A percentile compares a stretch with the other conserved stretches of the same genome.
phyloP scores from a whole-genome alignment of 164 flowering plant species.

The Liriodendron chinense region DNA sequence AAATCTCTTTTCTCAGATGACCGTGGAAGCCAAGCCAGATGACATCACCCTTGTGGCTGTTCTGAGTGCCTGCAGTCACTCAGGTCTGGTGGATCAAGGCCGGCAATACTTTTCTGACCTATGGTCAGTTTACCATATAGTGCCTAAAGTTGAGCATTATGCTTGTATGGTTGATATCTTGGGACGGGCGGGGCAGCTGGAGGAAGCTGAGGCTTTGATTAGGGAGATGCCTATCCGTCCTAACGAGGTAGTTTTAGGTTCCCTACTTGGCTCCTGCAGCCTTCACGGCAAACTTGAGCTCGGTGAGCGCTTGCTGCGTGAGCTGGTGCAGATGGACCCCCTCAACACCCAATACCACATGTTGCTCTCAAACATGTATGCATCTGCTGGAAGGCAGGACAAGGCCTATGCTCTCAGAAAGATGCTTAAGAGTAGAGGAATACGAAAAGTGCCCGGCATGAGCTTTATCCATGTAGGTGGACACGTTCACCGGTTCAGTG shows the following conservation, averaged over 20 bases:
- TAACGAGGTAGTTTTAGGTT: slow-evolving; percentile 61
- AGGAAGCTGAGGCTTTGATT: slow-evolving; percentile 53
- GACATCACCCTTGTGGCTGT: slow-evolving; percentile 51
- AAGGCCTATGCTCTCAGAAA: slow-evolving; percentile 39
- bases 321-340: slow-evolving; percentile 46
- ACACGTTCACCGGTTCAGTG: slow-evolving; percentile 45
- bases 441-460: slow-evolving; percentile 58
- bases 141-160: slow-evolving; percentile 61
- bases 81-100: slow-evolving; percentile 61
- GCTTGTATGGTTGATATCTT: slow-evolving; percentile 74
- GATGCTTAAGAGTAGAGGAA: slow-evolving; percentile 34
- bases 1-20: slow-evolving; percentile 39
- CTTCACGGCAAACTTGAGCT: slow-evolving; percentile 49
- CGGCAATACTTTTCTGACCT: slow-evolving; percentile 30
- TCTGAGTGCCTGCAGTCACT: slow-evolving; percentile 69
- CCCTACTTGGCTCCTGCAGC: slow-evolving; percentile 59
- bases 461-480: slow-evolving; percentile 55
- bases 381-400: slow-evolving; percentile 39
- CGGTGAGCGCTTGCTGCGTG: slow-evolving; percentile 36
- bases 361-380: slow-evolving; percentile 55
- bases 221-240: slow-evolving; percentile 58
- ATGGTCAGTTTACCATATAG: slow-evolving; percentile 30
- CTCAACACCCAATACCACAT: slow-evolving; percentile 55
- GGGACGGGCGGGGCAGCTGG: slow-evolving; percentile 61
- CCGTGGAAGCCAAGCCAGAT: slow-evolving; percentile 44